These are phyloP conservation scores for Pestalotiopsis sp. DNA, from an alignment of 2,329 filamentous ascomycete species.

Conservation along the genomic window DNA sequence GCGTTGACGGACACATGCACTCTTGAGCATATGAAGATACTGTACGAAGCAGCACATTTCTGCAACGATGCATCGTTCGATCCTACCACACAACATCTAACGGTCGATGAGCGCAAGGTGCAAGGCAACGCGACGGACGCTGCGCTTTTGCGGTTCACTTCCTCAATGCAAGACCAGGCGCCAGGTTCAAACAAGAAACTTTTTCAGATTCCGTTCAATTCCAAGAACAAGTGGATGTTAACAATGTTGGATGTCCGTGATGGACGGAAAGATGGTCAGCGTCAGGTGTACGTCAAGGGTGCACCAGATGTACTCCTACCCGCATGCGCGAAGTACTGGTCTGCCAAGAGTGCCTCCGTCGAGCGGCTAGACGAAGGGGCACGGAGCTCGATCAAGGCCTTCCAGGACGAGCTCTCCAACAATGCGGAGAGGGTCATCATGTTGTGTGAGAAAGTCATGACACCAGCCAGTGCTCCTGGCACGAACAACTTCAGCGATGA, in stretches of 20 bases:
- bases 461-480: constrained; percentile 18
- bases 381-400: constrained; percentile 33
- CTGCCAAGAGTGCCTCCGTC: constrained; percentile 30
- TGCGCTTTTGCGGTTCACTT: constrained; percentile 43
- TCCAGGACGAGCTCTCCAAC: constrained; percentile 42
- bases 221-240: constrained; percentile 54
- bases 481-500: constrained; percentile 32
- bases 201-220: constrained; percentile 51
- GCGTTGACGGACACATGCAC: neutral
- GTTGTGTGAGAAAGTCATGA: constrained; percentile 40
- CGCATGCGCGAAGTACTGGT: constrained; percentile 39
- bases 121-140: constrained; percentile 47
- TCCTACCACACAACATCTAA: constrained; percentile 35
- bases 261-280: constrained; percentile 35
- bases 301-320: constrained; percentile 53
- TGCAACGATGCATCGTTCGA: constrained; percentile 49
- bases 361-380: constrained; percentile 37
- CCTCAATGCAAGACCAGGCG: constrained; percentile 21
- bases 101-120: constrained; percentile 35
- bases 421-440: constrained; percentile 47
- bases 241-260: constrained; percentile 44
- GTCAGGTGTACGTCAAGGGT: constrained; percentile 53
- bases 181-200: constrained; percentile 21
- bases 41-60: constrained; percentile 29
- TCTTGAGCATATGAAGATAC: neutral